These are phyloP conservation scores for Neoarthrinium moseri DNA, from an alignment of 2,329 filamentous ascomycete species.

Conservation along the genomic window DNA sequence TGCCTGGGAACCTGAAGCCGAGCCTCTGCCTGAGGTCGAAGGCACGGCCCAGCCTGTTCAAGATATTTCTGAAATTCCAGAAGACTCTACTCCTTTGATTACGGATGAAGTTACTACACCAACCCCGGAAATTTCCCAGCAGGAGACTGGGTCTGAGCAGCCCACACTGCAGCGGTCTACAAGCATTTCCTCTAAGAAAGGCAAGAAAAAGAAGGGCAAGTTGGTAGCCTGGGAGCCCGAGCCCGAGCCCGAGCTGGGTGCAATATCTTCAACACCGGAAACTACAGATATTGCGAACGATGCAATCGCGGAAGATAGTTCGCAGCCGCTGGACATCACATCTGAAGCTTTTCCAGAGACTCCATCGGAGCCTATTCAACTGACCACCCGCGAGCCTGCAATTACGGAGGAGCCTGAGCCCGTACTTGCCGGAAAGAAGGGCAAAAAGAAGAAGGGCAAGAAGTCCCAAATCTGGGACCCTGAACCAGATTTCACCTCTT, in stretches of 20 bases:
- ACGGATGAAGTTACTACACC: constrained; percentile 3
- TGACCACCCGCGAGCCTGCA: no score
- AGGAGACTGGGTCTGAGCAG: no score
- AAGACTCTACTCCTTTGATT: not conserved
- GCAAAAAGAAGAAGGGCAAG: constrained; percentile 27
- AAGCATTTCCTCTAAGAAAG: constrained; percentile 14
- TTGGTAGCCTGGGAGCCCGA: constrained; percentile 15
- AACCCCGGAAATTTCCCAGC: not conserved
- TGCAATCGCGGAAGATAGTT: not conserved
- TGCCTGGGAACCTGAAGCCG: constrained; percentile 1
- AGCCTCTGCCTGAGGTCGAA: constrained; percentile 2
- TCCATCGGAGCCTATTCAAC: not conserved
- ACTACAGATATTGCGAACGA: not conserved
- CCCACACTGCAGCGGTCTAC: not conserved
- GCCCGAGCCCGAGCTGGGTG: not conserved
- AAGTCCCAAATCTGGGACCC: constrained; percentile 13
- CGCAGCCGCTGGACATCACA: no score
- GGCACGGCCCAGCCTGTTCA: not conserved
- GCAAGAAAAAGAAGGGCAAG: constrained; percentile 26
- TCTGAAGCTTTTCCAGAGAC: not conserved
- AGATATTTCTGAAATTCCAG: not conserved
- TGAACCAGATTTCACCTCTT: constrained; percentile 6
- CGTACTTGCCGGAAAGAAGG: constrained; percentile 23
- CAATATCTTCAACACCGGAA: not conserved
- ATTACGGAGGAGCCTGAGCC: not conserved